Conservation (phyloP, 2,329 filamentous ascomycete species). For the Hypoxylon sp. region DNA sequence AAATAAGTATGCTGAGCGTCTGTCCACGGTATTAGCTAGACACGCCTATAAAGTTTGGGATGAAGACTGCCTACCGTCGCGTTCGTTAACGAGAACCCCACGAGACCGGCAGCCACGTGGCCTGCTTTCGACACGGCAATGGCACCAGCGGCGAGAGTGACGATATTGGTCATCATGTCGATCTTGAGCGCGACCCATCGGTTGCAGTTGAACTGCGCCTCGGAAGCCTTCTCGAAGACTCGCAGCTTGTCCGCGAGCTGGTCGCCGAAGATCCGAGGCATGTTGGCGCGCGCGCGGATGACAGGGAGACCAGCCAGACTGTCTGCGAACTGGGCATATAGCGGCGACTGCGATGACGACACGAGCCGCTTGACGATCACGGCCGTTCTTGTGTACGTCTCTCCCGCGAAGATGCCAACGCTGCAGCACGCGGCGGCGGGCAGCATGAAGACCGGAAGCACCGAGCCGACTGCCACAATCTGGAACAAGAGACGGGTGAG, state of each 20-base stretch:
- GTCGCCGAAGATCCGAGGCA: conserved; percentile 56
- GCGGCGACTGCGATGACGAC: conserved; percentile 56
- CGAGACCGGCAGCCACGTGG: conserved; percentile 58
- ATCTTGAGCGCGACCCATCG: conserved; percentile 64
- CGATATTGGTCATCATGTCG: conserved; percentile 62
- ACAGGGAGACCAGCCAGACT: conserved; percentile 59
- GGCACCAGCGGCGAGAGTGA: conserved; percentile 59
- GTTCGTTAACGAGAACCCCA: conserved; percentile 64
- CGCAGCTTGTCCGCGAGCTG: conserved; percentile 60
- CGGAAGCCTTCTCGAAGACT: conserved; percentile 55
- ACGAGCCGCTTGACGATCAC: conserved; percentile 52
- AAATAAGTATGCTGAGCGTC: conserved; percentile 59
- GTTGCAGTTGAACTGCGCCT: conserved; percentile 63
- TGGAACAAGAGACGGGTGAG: conserved; percentile 45
- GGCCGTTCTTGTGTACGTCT: conserved; percentile 56
- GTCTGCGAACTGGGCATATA: conserved; percentile 65
- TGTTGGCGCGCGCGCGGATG: conserved; percentile 59
- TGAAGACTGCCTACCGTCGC: conserved; percentile 51
- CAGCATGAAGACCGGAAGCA: conserved; percentile 54
- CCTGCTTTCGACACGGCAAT: conserved; percentile 60
- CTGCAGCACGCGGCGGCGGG: conserved; percentile 51
- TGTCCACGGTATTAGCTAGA: conserved; percentile 28
- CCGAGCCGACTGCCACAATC: conserved; percentile 51
- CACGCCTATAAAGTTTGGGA: not conserved
- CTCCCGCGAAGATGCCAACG: conserved; percentile 51